A percentile compares a stretch with the other conserved stretches of the same genome.
phyloP scores from a whole-genome alignment of 208 protist species.

The Entamoeba moshkovskii region DNA sequence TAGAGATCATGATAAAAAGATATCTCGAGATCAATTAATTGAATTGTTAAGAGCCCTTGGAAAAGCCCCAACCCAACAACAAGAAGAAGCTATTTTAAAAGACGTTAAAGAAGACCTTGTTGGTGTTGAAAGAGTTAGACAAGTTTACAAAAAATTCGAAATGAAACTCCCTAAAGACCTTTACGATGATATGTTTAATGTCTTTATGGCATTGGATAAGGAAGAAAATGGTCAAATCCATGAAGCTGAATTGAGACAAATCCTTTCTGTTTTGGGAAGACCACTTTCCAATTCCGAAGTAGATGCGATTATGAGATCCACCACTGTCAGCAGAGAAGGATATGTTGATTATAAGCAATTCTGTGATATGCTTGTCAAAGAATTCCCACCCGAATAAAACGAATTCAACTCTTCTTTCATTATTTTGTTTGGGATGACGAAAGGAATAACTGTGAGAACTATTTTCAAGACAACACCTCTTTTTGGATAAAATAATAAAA shows the following conservation, averaged over 20 bases:
- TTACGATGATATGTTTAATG: conserved; percentile 61
- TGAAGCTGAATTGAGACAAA: conserved; percentile 62
- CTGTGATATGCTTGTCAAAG: conserved; percentile 52
- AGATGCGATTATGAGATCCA: conserved; percentile 58
- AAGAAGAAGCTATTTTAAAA: not conserved
- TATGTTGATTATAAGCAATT: conserved; percentile 61
- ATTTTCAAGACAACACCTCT: no score
- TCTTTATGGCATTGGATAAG: conserved; percentile 75
- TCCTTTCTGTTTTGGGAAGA: conserved; percentile 70
- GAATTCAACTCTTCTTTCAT: not conserved
- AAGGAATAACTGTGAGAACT: no score
- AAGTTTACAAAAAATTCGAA: not conserved
- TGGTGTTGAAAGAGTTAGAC: not conserved
- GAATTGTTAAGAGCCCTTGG: not conserved
- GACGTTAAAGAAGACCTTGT: not conserved
- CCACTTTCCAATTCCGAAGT: conserved; percentile 63
- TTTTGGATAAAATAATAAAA: no score
- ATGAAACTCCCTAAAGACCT: not conserved
- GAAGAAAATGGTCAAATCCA: conserved; percentile 75
- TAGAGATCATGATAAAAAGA: not conserved
- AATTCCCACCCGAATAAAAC: not conserved
- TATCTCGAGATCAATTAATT: not conserved
- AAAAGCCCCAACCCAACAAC: not conserved
- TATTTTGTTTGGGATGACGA: no score
- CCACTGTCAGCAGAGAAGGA: conserved; percentile 62